Evolutionary conservation across 768 basidiomycete species (phyloP), one percentile per base, ranked within the genome.

Genomic region (Peribolospora baueri): DNA sequence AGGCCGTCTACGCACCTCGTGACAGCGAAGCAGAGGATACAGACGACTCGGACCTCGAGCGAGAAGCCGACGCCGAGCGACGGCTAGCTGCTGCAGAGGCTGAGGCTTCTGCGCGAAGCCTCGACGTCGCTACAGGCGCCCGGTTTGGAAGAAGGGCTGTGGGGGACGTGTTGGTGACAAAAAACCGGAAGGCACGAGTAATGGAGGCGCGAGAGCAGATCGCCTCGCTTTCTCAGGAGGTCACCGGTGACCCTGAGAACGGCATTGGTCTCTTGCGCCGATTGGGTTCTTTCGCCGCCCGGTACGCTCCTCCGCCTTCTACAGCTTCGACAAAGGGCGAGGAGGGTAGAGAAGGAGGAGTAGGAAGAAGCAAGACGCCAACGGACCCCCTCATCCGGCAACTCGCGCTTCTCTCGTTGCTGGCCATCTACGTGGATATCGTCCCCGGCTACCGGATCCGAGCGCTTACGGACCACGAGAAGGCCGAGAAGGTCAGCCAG

Each of bases 361-460:
- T 25, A 25, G 25, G 25, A 25, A 25, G 25, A 25, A 25, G 25
- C 25, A 25, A 25, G 25, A 25, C 95, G 6, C 63, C 69, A 13
- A 90, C 95, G 61, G 88, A 95, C 61, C 66, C 72, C 13, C 69
- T 82, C 41, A 82, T 98, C 59, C 78, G 91, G 58, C 84, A 84
- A 65, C 71, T 97, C 45, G 83, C 91, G 3, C 75, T 90, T 50
- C 70, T 95, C 46, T 91, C 87, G 9, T 81, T 91, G 63, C 72
- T 95, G 40, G 83, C 88, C 38, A 84, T 97, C 8, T 93, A 85
- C 74, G 88, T 86, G 65, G 93, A 98, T 67, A 76, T 95, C 59
- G 79, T 95, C 46, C 93, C 93, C 45, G 86, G 86, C 3, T 98
- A 95, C 68, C 81, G 88, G 57, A 91, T 98, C 65, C 85, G 93